Conservation (phyloP, 306 rosid genomes). For the Quercus alba region DNA sequence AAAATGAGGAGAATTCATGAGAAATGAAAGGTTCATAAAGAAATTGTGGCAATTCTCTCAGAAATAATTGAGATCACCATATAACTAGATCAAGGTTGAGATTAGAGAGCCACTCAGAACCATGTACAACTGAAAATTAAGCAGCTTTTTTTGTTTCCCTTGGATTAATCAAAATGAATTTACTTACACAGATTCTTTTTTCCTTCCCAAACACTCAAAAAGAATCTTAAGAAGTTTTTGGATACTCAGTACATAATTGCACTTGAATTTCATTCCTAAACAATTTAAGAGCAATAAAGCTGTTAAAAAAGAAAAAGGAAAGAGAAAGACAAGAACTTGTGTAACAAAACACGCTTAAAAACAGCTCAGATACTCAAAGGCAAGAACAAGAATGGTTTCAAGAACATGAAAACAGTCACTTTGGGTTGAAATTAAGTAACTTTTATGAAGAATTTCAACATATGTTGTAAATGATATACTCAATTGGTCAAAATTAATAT, state of each 20-base stretch:
- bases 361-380: neutral
- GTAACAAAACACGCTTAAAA: neutral
- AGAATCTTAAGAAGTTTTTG: neutral
- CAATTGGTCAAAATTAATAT: neutral
- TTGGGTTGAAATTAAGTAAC: neutral
- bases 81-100: neutral
- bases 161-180: too few relatives aligned
- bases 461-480: neutral
- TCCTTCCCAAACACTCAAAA: neutral
- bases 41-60: conserved; percentile 2
- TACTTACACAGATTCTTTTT: neutral
- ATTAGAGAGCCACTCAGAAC: neutral
- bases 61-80: neutral
- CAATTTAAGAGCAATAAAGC: neutral
- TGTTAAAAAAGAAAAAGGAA: neutral
- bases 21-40: neutral
- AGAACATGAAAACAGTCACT: neutral
- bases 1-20: conserved; percentile 8
- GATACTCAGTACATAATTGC: neutral
- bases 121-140: neutral
- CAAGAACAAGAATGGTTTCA: neutral
- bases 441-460: neutral
- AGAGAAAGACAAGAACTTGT: too few relatives aligned
- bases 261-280: neutral
- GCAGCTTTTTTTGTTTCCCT: too few relatives aligned